phyloP scores from a whole-genome alignment of 225 moss, liverwort and hornwort species.

The Marchantia paleacea region DNA sequence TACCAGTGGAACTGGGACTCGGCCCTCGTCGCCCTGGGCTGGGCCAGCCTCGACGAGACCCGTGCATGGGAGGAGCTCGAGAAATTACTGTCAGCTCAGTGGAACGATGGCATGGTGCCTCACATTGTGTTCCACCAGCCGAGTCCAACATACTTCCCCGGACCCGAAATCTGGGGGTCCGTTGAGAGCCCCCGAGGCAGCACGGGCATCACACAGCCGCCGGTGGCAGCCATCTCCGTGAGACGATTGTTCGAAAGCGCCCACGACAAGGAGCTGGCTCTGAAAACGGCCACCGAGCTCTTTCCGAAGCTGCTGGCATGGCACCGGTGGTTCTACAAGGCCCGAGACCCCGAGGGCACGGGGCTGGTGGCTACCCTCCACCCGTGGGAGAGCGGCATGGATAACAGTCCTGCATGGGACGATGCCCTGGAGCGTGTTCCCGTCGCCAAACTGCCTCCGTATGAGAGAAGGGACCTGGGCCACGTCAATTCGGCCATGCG shows the following conservation, averaged over 20 bases:
- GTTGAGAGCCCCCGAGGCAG: constrained; percentile 17
- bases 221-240: constrained; percentile 34
- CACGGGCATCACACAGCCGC: constrained; percentile 35
- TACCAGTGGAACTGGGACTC: constrained; percentile 41
- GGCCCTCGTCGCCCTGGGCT: constrained; percentile 30
- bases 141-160: constrained; percentile 30
- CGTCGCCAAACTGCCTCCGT: constrained; percentile 27
- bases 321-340: constrained; percentile 33
- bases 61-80: constrained; percentile 38
- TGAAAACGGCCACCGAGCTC: constrained; percentile 10
- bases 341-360: constrained; percentile 29
- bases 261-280: constrained; percentile 23
- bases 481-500: constrained; percentile 33
- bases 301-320: constrained; percentile 35
- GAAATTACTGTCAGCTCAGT: constrained; percentile 28
- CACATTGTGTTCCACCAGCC: constrained; percentile 35
- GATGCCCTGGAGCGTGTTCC: constrained; percentile 25
- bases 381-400: constrained; percentile 41
- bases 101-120: constrained; percentile 34
- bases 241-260: constrained; percentile 25
- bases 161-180: constrained; percentile 34
- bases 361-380: constrained; percentile 35
- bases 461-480: constrained; percentile 31
- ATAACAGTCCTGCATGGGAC: constrained; percentile 37
- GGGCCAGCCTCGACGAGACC: constrained; percentile 26